phyloP scores from a whole-genome alignment of 768 basidiomycete species.

The Collybiopsis confluens region DNA sequence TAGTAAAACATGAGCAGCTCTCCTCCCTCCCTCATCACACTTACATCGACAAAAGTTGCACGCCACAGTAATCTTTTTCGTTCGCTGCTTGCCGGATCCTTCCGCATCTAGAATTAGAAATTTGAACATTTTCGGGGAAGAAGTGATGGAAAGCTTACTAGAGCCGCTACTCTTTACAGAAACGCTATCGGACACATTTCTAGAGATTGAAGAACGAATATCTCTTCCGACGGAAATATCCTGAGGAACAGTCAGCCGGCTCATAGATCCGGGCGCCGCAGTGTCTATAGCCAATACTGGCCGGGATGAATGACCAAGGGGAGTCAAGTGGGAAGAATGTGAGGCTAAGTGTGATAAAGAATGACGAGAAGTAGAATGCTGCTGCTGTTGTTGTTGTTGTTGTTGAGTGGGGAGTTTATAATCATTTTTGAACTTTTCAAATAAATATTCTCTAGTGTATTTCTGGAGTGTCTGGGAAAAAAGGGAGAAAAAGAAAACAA shows the following conservation, averaged over 20 bases:
- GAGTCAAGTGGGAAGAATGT: constrained; percentile 39
- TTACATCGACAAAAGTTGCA: constrained; percentile 90
- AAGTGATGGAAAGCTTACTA: constrained; percentile 27
- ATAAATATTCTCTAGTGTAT: constrained; percentile 80
- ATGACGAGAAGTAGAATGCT: constrained; percentile 42
- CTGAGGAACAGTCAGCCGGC: constrained; percentile 40
- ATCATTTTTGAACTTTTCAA: constrained; percentile 69
- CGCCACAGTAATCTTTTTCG: constrained; percentile 85
- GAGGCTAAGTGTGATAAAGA: constrained; percentile 31
- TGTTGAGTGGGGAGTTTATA: constrained; percentile 25
- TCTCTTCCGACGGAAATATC: constrained; percentile 43
- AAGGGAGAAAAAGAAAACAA: constrained; percentile 7
- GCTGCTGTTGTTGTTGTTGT: too few relatives aligned
- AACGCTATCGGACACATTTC: constrained; percentile 34
- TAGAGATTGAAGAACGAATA: constrained; percentile 36
- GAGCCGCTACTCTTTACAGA: constrained; percentile 20
- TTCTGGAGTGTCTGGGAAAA: constrained; percentile 70
- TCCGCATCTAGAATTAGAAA: constrained; percentile 15
- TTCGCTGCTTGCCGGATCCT: constrained; percentile 63
- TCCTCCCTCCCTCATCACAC: constrained; percentile 24
- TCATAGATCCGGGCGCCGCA: constrained; percentile 42
- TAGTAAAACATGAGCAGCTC: constrained; percentile 5
- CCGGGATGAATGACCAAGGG: constrained; percentile 44
- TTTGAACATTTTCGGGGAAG: constrained; percentile 4
- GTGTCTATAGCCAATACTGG: constrained; percentile 64